A percentile compares a stretch with the other conserved stretches of the same genome.
Conservation (phyloP, 345 rosid genomes). For the Corymbia maculata region DNA sequence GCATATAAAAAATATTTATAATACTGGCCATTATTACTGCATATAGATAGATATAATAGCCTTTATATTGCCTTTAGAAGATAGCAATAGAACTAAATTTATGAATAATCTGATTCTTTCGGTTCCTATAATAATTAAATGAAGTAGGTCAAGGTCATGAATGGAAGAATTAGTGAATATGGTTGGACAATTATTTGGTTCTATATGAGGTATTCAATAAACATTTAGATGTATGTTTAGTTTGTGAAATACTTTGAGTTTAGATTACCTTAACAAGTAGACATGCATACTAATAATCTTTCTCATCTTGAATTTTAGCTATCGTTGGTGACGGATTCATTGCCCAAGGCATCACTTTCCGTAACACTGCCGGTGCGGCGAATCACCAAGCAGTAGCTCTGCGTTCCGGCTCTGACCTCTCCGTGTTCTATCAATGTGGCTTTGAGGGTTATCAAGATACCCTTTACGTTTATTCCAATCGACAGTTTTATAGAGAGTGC, state of each 20-base stretch:
- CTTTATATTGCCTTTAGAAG: not conserved
- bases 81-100: not conserved
- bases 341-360: conserved; percentile 42
- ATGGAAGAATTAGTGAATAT: not conserved
- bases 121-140: not conserved
- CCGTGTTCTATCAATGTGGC: conserved; percentile 41
- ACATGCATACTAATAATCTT: not conserved
- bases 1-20: too few species aligned
- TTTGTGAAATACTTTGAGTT: not conserved
- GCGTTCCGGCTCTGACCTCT: conserved; percentile 46
- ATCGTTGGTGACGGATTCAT: conserved; percentile 46
- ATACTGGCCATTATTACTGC: not conserved
- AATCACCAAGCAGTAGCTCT: conserved; percentile 57
- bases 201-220: not conserved
- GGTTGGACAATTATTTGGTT: not conserved
- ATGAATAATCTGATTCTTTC: not conserved
- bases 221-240: not conserved
- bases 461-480: conserved; percentile 41
- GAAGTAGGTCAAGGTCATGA: not conserved
- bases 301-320: conserved; percentile 15
- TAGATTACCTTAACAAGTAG: not conserved
- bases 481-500: conserved; percentile 55
- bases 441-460: conserved; percentile 62
- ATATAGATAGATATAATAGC: not conserved
- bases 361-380: conserved; percentile 43